A percentile compares a stretch with the other conserved stretches of the same genome.
phyloP scores from a whole-genome alignment of 1,284 basidiomycete genomes.

The Ganoderma sinense region DNA sequence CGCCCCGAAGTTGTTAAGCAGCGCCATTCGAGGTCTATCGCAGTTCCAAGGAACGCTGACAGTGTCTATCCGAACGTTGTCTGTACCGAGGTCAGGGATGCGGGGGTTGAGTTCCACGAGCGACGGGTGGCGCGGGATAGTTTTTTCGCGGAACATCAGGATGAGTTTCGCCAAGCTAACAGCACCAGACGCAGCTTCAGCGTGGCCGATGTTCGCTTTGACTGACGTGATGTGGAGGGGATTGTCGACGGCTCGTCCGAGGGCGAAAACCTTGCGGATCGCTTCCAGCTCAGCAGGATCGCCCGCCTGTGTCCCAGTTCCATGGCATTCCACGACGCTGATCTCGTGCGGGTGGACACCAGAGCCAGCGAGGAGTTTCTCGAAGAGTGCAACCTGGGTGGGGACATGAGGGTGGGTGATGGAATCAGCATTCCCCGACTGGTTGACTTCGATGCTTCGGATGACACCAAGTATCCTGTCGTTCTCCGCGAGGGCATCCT shows the following conservation, averaged over 20 bases:
- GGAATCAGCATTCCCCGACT: slow-evolving; percentile 67
- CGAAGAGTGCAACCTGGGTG: slow-evolving; percentile 64
- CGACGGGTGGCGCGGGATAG: slow-evolving; percentile 69
- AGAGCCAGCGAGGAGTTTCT: slow-evolving; percentile 53
- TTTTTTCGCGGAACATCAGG: slow-evolving; percentile 65
- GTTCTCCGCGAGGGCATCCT: slow-evolving; percentile 67
- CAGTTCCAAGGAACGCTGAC: slow-evolving; percentile 50
- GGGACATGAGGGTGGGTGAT: slow-evolving; percentile 76
- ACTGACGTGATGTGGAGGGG: slow-evolving; percentile 71
- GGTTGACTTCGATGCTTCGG: slow-evolving; percentile 72
- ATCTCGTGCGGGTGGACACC: slow-evolving; percentile 55
- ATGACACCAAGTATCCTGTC: slow-evolving; percentile 75
- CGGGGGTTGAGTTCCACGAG: slow-evolving; percentile 62
- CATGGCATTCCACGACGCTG: slow-evolving; percentile 75
- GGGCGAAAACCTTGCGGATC: slow-evolving; percentile 62
- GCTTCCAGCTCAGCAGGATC: slow-evolving; percentile 71
- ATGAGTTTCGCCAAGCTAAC: slow-evolving; percentile 75
- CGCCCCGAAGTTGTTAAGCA: slow-evolving; percentile 80
- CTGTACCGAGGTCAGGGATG: slow-evolving; percentile 55
- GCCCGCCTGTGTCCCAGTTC: slow-evolving; percentile 72
- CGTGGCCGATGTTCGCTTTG: slow-evolving; percentile 77
- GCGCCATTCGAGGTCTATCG: slow-evolving; percentile 52
- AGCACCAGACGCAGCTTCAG: slow-evolving; percentile 78
- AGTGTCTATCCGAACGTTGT: slow-evolving; percentile 60
- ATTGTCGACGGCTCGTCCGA: slow-evolving; percentile 49